These are phyloP conservation scores for Naganishia kalamii DNA, from an alignment of 768 basidiomycete species.

Conservation along the genomic window DNA sequence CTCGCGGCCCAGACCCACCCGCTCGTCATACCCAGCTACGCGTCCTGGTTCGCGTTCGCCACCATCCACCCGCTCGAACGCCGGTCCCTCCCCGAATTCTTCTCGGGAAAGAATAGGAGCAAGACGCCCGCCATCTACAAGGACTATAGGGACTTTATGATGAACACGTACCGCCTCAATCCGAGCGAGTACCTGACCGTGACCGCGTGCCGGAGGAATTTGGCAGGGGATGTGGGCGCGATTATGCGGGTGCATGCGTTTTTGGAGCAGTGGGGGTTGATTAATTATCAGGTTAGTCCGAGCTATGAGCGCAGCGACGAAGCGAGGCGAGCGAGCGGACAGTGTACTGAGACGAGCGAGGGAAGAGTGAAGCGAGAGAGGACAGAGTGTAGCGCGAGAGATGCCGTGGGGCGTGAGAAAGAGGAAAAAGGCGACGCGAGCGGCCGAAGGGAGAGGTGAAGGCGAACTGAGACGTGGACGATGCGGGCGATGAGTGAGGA, in stretches of 20 bases:
- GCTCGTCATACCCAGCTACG: constrained; percentile 92
- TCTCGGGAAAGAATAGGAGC: constrained; percentile 85
- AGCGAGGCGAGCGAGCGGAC: not conserved
- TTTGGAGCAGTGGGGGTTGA: constrained; percentile 95
- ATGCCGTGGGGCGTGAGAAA: too few species aligned
- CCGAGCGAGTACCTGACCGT: constrained; percentile 94
- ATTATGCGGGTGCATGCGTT: constrained; percentile 99
- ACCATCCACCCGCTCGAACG: constrained; percentile 87
- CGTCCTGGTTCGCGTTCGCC: constrained; percentile 96
- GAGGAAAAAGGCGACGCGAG: too few species aligned
- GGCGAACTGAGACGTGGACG: too few species aligned
- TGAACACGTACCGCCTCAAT: constrained; percentile 91
- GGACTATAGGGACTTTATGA: constrained; percentile 99
- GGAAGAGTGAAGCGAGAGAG: not conserved
- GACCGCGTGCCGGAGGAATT: constrained; percentile 88
- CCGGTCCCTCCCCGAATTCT: constrained; percentile 92
- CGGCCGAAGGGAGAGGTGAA: too few species aligned
- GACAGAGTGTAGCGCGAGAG: too few species aligned
- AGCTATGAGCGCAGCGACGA: not conserved
- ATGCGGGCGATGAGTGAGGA: too few species aligned
- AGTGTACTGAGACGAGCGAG: not conserved
- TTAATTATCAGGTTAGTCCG: constrained; percentile 85
- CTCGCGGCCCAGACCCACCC: constrained; percentile 96
- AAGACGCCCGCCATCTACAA: constrained; percentile 98
- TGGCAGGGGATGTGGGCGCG: constrained; percentile 96